A percentile compares a stretch with the other conserved stretches of the same genome.
Conservation (phyloP, 345 rosid species). For the Lepidium africanum region DNA sequence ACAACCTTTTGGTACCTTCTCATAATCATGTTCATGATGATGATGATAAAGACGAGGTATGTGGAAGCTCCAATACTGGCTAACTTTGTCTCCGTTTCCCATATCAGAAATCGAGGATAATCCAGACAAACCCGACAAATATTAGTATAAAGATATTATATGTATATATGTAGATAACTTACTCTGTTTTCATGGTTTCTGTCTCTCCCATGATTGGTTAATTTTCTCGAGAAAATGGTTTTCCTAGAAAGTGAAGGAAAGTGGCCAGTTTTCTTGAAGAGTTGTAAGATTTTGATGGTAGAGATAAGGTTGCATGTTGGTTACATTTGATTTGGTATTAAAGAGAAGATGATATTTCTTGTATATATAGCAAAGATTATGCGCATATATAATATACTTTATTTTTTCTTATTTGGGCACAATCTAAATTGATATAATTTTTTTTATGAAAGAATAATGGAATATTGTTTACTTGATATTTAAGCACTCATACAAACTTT, state of each 20-base stretch:
- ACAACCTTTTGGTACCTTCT: slow-evolving; percentile 48
- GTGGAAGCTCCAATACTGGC: slow-evolving; percentile 24
- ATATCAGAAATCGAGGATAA: neutral
- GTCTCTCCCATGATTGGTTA: slow-evolving; percentile 22
- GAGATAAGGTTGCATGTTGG: slow-evolving; percentile 8
- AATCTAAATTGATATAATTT: neutral
- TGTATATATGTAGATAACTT: neutral
- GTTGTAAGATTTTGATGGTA: slow-evolving; percentile 10
- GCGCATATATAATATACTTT: neutral
- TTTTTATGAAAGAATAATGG: neutral
- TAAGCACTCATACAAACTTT: slow-evolving; percentile 17
- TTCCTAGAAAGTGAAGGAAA: slow-evolving; percentile 23
- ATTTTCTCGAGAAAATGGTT: neutral
- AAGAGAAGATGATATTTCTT: slow-evolving; percentile 7
- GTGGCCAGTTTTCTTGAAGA: slow-evolving; percentile 5
- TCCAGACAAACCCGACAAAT: neutral
- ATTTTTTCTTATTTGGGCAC: neutral
- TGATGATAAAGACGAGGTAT: slow-evolving; percentile 22
- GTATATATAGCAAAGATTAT: slow-evolving; percentile 22
- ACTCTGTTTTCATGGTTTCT: slow-evolving; percentile 28
- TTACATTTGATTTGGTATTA: slow-evolving; percentile 3
- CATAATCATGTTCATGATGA: slow-evolving; percentile 10
- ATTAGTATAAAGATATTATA: neutral
- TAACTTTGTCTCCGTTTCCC: slow-evolving; percentile 17
- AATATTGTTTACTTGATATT: slow-evolving; percentile 10